Evolutionary conservation across 139 green algal genomes (phyloP).

Genomic region (Micractinium conductrix): DNA sequence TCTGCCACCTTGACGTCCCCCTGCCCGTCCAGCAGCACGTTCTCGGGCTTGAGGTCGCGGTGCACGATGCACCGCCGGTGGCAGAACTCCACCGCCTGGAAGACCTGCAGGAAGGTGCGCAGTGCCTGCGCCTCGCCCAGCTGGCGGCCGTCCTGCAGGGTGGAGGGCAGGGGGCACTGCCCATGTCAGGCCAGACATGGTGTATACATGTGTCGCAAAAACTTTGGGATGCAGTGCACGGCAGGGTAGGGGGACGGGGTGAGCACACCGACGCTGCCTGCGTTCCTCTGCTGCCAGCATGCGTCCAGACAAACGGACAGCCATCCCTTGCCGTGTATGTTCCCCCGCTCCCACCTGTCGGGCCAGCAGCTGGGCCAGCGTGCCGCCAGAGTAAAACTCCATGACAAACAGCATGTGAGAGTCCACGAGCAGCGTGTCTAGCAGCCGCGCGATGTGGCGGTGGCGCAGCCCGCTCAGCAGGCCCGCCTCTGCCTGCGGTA

Average conservation of each 20-base stretch:
- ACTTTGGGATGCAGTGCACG: too few species aligned
- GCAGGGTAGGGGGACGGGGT: too few species aligned
- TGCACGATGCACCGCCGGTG: constrained; percentile 72
- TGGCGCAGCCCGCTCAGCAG: constrained; percentile 74
- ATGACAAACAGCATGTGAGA: constrained; percentile 79
- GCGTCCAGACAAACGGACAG: too few species aligned
- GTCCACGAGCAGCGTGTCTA: constrained; percentile 59
- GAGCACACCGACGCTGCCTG: too few species aligned
- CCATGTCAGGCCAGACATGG: too few species aligned
- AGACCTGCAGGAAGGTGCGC: constrained; percentile 70
- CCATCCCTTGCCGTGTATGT: too few species aligned
- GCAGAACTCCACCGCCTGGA: constrained; percentile 80
- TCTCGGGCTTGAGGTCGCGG: constrained; percentile 89
- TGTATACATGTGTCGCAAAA: too few species aligned
- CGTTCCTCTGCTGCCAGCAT: too few species aligned
- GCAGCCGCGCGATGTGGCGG: constrained; percentile 75
- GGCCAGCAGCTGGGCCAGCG: constrained; percentile 51
- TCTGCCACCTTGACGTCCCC: constrained; percentile 90
- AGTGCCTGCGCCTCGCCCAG: constrained; percentile 66
- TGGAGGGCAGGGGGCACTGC: too few species aligned
- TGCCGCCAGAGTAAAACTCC: constrained; percentile 76
- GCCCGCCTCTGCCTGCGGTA: constrained; percentile 68
- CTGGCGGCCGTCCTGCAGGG: constrained; percentile 36
- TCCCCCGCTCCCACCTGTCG: constrained; percentile 7
- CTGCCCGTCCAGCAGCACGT: constrained; percentile 81